Conservation (phyloP, 2,329 filamentous ascomycete genomes). For the Colletotrichum simmondsii region DNA sequence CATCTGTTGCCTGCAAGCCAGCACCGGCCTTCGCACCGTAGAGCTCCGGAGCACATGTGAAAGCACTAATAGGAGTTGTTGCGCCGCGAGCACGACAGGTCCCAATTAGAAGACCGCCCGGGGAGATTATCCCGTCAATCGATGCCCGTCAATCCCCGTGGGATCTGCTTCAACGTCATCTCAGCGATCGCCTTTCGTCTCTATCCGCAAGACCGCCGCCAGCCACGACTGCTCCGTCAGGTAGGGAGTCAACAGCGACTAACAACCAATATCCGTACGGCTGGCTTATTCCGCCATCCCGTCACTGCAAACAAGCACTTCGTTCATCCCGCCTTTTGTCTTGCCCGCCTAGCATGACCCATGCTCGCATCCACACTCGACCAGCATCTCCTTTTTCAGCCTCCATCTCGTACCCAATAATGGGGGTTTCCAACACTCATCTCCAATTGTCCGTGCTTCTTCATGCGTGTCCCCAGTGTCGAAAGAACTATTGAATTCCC, state of each 20-base stretch:
- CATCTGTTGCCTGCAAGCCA: background rate
- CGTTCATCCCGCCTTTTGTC: background rate
- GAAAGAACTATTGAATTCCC: constrained; percentile 4
- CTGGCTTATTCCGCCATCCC: background rate
- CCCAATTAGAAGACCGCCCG: background rate
- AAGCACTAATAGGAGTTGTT: background rate
- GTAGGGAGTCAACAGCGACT: no score
- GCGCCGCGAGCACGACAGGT: background rate
- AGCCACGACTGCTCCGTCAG: background rate
- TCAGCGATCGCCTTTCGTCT: background rate
- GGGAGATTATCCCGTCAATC: constrained; percentile 30
- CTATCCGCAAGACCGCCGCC: background rate
- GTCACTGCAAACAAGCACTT: constrained; percentile 12
- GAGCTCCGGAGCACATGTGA: background rate
- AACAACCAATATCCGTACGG: background rate
- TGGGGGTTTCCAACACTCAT: constrained; percentile 28
- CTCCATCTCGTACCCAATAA: constrained; percentile 30
- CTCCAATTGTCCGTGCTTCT: constrained; percentile 35
- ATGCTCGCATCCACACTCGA: constrained; percentile 21
- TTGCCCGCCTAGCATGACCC: constrained; percentile 15
- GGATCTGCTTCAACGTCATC: background rate
- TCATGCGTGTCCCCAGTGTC: constrained; percentile 28
- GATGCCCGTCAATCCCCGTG: constrained; percentile 9
- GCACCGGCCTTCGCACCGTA: background rate
- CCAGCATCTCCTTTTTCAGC: constrained; percentile 31